Evolutionary conservation across 805 yeast genomes (phyloP), one percentile per base, ranked within the genome.

Genomic region (Suhomyces kilbournensis): DNA sequence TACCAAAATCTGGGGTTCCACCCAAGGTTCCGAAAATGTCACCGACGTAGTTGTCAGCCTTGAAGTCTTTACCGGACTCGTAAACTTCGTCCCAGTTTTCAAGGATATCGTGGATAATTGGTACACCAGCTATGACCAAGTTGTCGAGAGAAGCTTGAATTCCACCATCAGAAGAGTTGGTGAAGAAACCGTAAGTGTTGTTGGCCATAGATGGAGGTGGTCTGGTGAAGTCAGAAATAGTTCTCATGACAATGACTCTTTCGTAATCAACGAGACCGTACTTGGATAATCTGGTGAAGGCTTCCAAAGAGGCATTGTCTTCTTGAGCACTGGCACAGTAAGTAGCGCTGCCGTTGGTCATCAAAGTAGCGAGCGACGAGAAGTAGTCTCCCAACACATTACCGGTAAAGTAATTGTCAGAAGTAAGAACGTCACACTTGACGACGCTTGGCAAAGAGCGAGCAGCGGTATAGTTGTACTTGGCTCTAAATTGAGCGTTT

Each of bases 261-360:
- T 76, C 68, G 64, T 68, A 84, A 64, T 82, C 86, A 49, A 80
- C 81, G 54, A 82, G 71, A 8, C 84, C 86, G 57, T 71, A 72
- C 53, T 70, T 71, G 54, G 79, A 80, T 61, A 78, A 75, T 71
- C 89, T 78, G 46, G 81, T 59, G 52, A 84, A 66, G 7, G 82
- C 81, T 64, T 83, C 87, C 61, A 84, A 75, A 14, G 84, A 72
- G 15, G 88, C 88, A 62, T 82, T 80, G 63, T 84, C 89, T 66
- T 84, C 89, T 66, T 83, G 87, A 50, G 85, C 86, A 44, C 86
- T 78, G 43, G 83, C 63, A 65, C 86, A 81, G 71, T 82, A 84
- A 12, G 67, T 68, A 25, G 81, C 86, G 38, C 84, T 74, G 50
- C 83, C 84, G 60, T 84, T 84, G 57, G 87, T 78, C 63, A 83